Percentiles rank a stretch among this genome's conserved stretches.
Evolutionary conservation across 352 stramenopile genomes (phyloP).

Genomic region (Pythium insidiosum): DNA sequence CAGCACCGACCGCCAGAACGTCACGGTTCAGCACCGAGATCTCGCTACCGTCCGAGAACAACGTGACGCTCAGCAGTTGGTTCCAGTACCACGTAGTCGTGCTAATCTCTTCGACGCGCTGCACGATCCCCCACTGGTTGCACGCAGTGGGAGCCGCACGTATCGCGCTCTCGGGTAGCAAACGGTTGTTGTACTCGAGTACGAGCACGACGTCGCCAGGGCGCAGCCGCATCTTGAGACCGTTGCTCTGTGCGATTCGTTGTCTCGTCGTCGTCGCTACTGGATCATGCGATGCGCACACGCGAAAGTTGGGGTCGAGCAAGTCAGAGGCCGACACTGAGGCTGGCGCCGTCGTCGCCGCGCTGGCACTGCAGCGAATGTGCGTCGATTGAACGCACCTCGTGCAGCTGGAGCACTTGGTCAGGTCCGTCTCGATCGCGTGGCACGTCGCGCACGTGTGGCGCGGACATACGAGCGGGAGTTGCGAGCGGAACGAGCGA

Average conservation of each 20-base stretch:
- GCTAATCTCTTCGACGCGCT: slow-evolving; percentile 33
- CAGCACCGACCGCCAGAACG: slow-evolving; percentile 29
- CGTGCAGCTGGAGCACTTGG: slow-evolving; percentile 38
- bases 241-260: slow-evolving; percentile 9
- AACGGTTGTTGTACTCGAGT: slow-evolving; percentile 53
- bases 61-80: no score
- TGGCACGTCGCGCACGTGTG: slow-evolving; percentile 48
- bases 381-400: slow-evolving; percentile 44
- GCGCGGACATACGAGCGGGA: slow-evolving; percentile 43
- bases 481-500: slow-evolving; percentile 6
- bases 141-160: slow-evolving; percentile 23
- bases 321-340: slow-evolving; percentile 1
- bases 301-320: slow-evolving; percentile 25
- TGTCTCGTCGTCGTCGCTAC: neutral
- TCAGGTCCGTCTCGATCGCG: slow-evolving; percentile 37
- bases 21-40: slow-evolving; percentile 45
- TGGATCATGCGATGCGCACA: slow-evolving; percentile 30
- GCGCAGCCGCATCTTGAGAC: slow-evolving; percentile 23
- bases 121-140: slow-evolving; percentile 60
- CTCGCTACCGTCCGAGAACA: slow-evolving; percentile 42
- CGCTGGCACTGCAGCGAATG: no score
- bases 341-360: neutral
- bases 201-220: slow-evolving; percentile 57
- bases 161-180: slow-evolving; percentile 33
- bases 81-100: slow-evolving; percentile 26